These are phyloP conservation scores for Calamus simplicifolius DNA, from an alignment of 176 grass and related monocot species.

Conservation along the genomic window DNA sequence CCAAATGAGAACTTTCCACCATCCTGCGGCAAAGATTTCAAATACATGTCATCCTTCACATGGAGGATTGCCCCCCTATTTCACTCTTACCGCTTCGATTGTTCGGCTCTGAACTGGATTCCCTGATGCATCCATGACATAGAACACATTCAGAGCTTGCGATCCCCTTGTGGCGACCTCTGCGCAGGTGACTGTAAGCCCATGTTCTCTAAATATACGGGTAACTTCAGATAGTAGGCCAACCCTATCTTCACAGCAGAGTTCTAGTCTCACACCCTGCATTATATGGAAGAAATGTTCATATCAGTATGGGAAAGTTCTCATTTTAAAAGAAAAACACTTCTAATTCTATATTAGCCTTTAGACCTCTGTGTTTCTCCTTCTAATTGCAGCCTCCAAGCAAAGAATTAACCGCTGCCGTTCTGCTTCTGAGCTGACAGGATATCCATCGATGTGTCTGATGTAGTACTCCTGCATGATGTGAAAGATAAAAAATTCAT, in stretches of 20 bases:
- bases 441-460: conserved; percentile 14
- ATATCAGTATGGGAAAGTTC: too few relatives aligned
- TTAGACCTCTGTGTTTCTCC: conserved; percentile 19
- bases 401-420: conserved; percentile 22
- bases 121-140: conserved; percentile 18
- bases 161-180: conserved; percentile 20
- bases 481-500: neutral
- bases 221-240: conserved; percentile 23
- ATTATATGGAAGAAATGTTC: too few relatives aligned
- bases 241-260: conserved; percentile 20
- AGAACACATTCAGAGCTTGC: conserved; percentile 23
- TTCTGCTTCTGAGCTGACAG: conserved; percentile 20
- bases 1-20: conserved; percentile 13
- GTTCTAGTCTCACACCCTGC: conserved; percentile 24
- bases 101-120: conserved; percentile 12
- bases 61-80: conserved; percentile 15
- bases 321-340: neutral
- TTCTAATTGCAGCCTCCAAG: conserved; percentile 27
- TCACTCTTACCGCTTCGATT: conserved; percentile 21
- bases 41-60: conserved; percentile 13
- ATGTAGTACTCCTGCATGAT: conserved; percentile 26
- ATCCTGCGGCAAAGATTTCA: conserved; percentile 1
- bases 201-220: conserved; percentile 26
- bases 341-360: neutral
- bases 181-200: conserved; percentile 5